A percentile compares a stretch with the other conserved stretches of the same genome.
Evolutionary conservation across 768 basidiomycete genomes (phyloP).

Genomic region (Auriscalpium orientale): DNA sequence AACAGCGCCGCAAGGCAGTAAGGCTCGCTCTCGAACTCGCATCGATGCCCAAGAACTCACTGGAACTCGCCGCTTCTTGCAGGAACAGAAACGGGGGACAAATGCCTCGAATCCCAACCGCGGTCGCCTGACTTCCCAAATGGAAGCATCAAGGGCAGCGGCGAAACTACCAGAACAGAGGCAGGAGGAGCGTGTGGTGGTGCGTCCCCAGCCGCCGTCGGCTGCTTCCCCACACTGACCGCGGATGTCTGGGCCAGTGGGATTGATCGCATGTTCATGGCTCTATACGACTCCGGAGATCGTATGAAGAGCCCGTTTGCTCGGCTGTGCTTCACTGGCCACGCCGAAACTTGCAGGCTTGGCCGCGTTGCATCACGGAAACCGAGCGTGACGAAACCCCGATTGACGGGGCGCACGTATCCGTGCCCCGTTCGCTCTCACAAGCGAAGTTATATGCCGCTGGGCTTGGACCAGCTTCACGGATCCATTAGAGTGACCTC

Average conservation of each 20-base stretch:
- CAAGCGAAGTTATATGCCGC: too few relatives aligned
- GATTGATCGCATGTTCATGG: conserved; percentile 23
- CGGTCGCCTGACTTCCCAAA: conserved; percentile 36
- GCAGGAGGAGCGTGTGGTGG: conserved; percentile 37
- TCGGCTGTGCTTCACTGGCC: not conserved
- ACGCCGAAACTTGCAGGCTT: too few relatives aligned
- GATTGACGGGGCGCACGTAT: too few relatives aligned
- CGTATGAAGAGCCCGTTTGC: not conserved
- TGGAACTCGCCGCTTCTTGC: too few relatives aligned
- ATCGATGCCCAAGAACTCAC: not conserved
- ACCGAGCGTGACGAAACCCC: not conserved
- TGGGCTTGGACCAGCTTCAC: too few relatives aligned
- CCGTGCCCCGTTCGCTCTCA: too few relatives aligned
- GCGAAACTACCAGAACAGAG: conserved; percentile 30
- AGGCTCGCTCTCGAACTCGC: conserved; percentile 4
- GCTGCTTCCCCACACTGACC: conserved; percentile 18
- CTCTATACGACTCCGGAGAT: not conserved
- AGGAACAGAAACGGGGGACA: conserved; percentile 38
- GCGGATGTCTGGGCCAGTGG: conserved; percentile 30
- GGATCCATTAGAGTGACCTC: too few relatives aligned
- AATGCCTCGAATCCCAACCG: conserved; percentile 37
- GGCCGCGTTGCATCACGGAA: too few relatives aligned
- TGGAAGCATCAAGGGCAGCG: conserved; percentile 32
- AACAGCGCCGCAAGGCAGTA: conserved; percentile 26
- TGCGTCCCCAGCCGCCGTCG: conserved; percentile 24